A percentile compares a stretch with the other conserved stretches of the same genome.
Conservation (phyloP, 345 rosid genomes). For the Citrus reticulata region DNA sequence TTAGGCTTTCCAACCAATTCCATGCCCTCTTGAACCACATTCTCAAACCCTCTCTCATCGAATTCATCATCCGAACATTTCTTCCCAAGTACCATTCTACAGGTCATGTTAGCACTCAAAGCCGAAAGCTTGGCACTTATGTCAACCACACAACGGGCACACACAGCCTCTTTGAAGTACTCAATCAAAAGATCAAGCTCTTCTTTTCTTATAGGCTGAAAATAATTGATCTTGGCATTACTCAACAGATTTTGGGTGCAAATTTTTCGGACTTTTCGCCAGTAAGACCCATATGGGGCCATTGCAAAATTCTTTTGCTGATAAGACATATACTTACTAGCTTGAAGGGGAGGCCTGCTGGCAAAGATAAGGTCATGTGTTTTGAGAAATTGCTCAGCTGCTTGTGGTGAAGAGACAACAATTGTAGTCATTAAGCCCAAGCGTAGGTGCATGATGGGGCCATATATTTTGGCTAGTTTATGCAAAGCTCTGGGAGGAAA, state of each 20-base stretch:
- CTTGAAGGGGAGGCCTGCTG: not conserved
- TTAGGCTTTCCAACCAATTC: conserved; percentile 17
- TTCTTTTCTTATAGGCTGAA: conserved; percentile 3
- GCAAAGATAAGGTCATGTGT: conserved; percentile 32
- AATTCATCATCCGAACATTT: conserved; percentile 24
- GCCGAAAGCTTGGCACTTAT: not conserved
- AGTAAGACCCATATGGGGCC: conserved; percentile 25
- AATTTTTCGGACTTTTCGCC: conserved; percentile 28
- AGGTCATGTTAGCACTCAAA: conserved; percentile 26
- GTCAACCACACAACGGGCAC: not conserved
- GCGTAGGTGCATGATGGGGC: conserved; percentile 31
- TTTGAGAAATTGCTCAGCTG: conserved; percentile 32
- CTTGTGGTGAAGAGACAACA: conserved; percentile 28
- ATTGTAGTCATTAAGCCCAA: not conserved
- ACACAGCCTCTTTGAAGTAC: not conserved
- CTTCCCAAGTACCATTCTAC: conserved; percentile 19
- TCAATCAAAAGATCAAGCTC: not conserved
- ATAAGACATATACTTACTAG: conserved; percentile 16
- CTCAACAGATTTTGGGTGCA: not conserved
- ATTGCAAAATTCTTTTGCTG: conserved; percentile 11
- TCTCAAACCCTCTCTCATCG: conserved; percentile 16
- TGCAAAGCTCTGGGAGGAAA: not conserved
- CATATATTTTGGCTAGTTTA: conserved; percentile 13
- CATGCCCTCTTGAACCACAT: conserved; percentile 21
- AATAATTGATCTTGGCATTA: conserved; percentile 14